These are phyloP conservation scores for Monilinia polystroma DNA, from an alignment of 2,329 filamentous ascomycete species.

Conservation along the genomic window DNA sequence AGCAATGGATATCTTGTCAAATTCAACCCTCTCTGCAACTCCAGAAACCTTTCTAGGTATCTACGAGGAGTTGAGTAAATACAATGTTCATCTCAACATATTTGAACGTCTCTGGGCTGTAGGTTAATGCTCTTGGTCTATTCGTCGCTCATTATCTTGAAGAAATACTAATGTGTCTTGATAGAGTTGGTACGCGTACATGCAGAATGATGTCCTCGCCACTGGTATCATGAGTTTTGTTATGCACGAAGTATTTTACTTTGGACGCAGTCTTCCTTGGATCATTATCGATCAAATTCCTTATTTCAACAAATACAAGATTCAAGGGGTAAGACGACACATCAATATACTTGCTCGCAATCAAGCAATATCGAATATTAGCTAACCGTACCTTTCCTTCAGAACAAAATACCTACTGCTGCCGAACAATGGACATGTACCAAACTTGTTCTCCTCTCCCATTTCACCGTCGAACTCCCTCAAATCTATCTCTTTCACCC, in stretches of 20 bases:
- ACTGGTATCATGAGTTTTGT: slow-evolving; percentile 97
- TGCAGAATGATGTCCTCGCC: slow-evolving; percentile 95
- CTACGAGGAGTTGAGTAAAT: slow-evolving; percentile 62
- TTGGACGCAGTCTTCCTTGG: slow-evolving; percentile 83
- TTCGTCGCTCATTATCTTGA: background rate
- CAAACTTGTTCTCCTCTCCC: slow-evolving; percentile 84
- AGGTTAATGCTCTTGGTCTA: slow-evolving; percentile 43
- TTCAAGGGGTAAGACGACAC: slow-evolving; percentile 58
- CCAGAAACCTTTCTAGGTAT: slow-evolving; percentile 52
- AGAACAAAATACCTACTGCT: slow-evolving; percentile 78
- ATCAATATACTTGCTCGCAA: background rate
- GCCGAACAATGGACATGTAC: slow-evolving; percentile 95
- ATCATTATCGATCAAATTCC: slow-evolving; percentile 88
- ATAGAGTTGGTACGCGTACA: slow-evolving; percentile 89
- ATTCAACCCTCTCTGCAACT: slow-evolving; percentile 35
- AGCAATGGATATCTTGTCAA: slow-evolving; percentile 29
- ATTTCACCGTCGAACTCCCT: slow-evolving; percentile 96
- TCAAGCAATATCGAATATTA: background rate
- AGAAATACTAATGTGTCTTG: slow-evolving; percentile 29
- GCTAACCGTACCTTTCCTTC: background rate
- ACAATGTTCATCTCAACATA: slow-evolving; percentile 79
- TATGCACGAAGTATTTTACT: slow-evolving; percentile 94
- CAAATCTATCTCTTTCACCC: slow-evolving; percentile 99
- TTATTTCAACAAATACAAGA: slow-evolving; percentile 90
- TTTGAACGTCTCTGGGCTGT: slow-evolving; percentile 86